Percentiles rank a stretch among this genome's conserved stretches.
phyloP scores from a whole-genome alignment of 1,284 basidiomycete genomes.

The Fomitopsis palustris region DNA sequence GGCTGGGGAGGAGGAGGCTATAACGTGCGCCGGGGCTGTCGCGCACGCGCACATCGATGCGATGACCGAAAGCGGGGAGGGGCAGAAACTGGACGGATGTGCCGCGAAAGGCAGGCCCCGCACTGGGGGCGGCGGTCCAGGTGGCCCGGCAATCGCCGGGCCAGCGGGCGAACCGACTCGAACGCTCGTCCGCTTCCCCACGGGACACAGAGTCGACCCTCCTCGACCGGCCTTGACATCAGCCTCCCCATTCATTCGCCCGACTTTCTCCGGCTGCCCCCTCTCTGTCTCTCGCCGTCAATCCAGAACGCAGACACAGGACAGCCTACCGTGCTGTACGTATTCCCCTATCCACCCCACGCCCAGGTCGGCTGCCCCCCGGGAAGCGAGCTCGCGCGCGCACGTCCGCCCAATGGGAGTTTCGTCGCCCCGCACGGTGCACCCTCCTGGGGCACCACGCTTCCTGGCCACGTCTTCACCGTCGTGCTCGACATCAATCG shows the following conservation, averaged over 20 bases:
- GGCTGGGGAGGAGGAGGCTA: background rate
- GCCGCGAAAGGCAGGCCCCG: constrained; percentile 20
- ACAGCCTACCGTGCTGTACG: background rate
- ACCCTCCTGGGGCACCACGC: background rate
- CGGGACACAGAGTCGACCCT: constrained; percentile 3
- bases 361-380: background rate
- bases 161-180: constrained; percentile 9
- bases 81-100: constrained; percentile 19
- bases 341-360: background rate
- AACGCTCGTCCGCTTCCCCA: constrained; percentile 13
- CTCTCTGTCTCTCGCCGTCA: background rate
- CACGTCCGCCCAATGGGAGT: background rate
- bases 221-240: constrained; percentile 16
- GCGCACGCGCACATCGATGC: constrained; percentile 8
- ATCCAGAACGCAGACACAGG: background rate
- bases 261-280: background rate
- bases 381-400: background rate
- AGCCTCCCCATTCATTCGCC: constrained; percentile 4
- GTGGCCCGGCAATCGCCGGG: constrained; percentile 23
- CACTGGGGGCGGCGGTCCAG: constrained; percentile 11
- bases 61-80: constrained; percentile 3
- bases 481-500: constrained; percentile 4
- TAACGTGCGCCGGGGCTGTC: constrained; percentile 10
- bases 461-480: background rate
- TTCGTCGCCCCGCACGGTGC: background rate